phyloP scores from a whole-genome alignment of 1,284 basidiomycete genomes.

The Phlebopus sp. region DNA sequence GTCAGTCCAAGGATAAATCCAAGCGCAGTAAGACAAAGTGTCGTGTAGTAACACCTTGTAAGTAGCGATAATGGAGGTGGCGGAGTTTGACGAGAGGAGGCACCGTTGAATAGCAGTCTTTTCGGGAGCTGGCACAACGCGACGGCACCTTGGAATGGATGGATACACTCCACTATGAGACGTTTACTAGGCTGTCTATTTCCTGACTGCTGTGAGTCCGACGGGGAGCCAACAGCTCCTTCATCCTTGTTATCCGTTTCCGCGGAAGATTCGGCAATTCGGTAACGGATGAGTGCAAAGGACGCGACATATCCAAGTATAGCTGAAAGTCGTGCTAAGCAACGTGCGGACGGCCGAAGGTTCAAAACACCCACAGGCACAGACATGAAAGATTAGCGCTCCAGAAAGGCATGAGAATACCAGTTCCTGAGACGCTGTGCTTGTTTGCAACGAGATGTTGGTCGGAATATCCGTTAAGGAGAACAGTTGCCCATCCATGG shows the following conservation, averaged over 20 bases:
- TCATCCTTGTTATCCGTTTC: conserved; percentile 18
- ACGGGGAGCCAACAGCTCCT: background rate
- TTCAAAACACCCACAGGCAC: conserved; percentile 21
- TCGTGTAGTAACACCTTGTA: conserved; percentile 25
- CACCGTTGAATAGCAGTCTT: background rate
- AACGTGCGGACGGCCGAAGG: background rate
- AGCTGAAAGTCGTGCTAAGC: conserved; percentile 11
- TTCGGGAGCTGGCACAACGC: conserved; percentile 2
- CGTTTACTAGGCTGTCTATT: conserved; percentile 8
- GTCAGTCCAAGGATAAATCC: conserved; percentile 26
- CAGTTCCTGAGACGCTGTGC: conserved; percentile 15
- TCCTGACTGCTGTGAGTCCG: background rate
- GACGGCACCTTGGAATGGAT: conserved; percentile 1
- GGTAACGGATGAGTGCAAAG: conserved; percentile 26
- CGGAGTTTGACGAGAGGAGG: background rate
- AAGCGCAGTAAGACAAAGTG: conserved; percentile 20
- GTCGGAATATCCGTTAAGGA: conserved; percentile 23
- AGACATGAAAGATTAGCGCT: conserved; percentile 31
- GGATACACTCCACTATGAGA: conserved; percentile 21
- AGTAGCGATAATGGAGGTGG: conserved; percentile 20
- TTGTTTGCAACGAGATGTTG: conserved; percentile 14
- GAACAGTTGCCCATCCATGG: conserved; percentile 32
- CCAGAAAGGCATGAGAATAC: conserved; percentile 30
- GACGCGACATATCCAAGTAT: conserved; percentile 31
- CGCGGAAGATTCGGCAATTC: conserved; percentile 16